A percentile compares a stretch with the other conserved stretches of the same genome.
phyloP scores from a whole-genome alignment of 129 eudicot genomes.

The Chrysanthemum seticuspe region DNA sequence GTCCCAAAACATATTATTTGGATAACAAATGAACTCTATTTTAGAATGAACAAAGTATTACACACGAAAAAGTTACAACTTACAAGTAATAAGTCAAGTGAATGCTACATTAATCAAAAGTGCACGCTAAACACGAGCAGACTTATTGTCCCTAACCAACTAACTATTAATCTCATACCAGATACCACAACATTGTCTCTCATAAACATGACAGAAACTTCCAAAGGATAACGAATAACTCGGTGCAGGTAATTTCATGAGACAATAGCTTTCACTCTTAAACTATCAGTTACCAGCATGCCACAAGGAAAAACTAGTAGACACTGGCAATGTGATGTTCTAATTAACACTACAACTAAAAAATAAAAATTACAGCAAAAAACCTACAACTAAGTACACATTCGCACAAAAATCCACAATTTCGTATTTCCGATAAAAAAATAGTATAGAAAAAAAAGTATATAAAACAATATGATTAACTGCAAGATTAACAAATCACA shows the following conservation, averaged over 20 bases:
- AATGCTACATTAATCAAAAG: not conserved
- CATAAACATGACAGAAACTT: not conserved
- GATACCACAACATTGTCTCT: not conserved
- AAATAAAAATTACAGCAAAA: too few species aligned
- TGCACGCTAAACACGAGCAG: not conserved
- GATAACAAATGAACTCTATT: not conserved
- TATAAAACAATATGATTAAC: too few species aligned
- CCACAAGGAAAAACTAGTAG: too few species aligned
- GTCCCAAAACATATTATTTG: not conserved
- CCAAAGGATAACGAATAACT: not conserved
- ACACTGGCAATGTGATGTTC: too few species aligned
- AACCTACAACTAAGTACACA: too few species aligned
- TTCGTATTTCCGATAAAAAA: too few species aligned
- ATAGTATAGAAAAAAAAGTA: too few species aligned
- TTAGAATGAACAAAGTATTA: slow-evolving; percentile 6
- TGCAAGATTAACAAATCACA: too few species aligned
- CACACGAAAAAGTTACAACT: not conserved
- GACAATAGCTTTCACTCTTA: not conserved
- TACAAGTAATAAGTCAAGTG: not conserved
- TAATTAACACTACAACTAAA: too few species aligned
- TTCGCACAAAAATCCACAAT: too few species aligned
- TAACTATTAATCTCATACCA: not conserved
- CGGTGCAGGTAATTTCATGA: not conserved
- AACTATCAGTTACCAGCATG: not conserved
- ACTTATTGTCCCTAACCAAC: not conserved